Evolutionary conservation across 495 filamentous ascomycete genomes (phyloP), one percentile per base, ranked within the genome.

Genomic region (Penicillium verhagenii): DNA sequence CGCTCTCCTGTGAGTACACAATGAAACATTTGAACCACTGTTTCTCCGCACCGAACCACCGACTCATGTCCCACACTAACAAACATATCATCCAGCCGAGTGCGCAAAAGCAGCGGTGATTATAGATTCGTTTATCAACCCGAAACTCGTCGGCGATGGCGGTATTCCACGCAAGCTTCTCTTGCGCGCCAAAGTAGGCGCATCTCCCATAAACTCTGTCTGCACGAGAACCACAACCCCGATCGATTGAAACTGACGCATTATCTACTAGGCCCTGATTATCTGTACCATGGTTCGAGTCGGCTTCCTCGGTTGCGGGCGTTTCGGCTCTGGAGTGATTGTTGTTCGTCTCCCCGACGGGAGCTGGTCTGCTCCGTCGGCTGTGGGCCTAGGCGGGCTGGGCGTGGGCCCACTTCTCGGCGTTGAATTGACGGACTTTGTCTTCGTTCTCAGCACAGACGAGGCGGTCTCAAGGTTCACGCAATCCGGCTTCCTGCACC

Each of bases 371-470:
- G 93, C 94, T 2, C 94, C 94, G 3, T 90, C 89, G 8, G 93
- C 92, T 16, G 91, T 98, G 50, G 85, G 84, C 14, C 91, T 88
- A 4, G 86, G 84, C 16, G 93, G 94, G 49, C 85, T 86, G 48
- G 92, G 92, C 5, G 88, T 93, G 55, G 93, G 92, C 29, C 90
- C 91, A 10, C 94, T 96, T 66, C 90, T 97, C 59, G 94, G 94
- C 28, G 87, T 94, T 69, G 94, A 98, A 71, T 73, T 96, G 31
- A 97, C 94, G 11, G 93, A 98, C 64, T 98, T 97, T 65, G 91
- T 98, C 48, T 96, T 97, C 74, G 92, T 97, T 31, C 83, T 98
- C 39, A 96, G 96, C 69, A 91, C 95, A 54, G 79, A 85, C 28
- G 81, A 77, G 25, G 91, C 93, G 11, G 93, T 98, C 43, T 86